Conservation (phyloP, 225 moss, liverwort and hornwort genomes). For the Anthoceros angustus region DNA sequence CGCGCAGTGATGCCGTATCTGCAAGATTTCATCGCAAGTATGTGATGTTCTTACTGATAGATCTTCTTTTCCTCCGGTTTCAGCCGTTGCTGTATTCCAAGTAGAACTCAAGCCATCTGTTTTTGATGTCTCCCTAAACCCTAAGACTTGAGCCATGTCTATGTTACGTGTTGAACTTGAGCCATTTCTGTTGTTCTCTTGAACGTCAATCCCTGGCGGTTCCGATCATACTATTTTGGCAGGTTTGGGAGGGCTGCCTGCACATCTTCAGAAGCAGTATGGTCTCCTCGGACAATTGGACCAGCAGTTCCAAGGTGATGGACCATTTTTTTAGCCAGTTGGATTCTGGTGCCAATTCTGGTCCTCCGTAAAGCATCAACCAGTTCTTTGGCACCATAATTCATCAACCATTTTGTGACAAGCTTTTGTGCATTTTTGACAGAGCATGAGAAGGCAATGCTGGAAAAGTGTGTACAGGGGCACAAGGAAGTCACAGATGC, state of each 20-base stretch:
- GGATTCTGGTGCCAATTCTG: conserved; percentile 17
- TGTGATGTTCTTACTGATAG: not conserved
- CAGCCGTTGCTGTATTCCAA: too few species aligned
- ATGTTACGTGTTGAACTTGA: too few species aligned
- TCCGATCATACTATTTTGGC: too few species aligned
- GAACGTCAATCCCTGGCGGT: too few species aligned
- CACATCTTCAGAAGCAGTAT: conserved; percentile 42
- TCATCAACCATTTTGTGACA: not conserved
- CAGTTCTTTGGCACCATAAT: too few species aligned
- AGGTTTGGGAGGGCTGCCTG: conserved; percentile 47
- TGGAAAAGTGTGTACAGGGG: conserved; percentile 30
- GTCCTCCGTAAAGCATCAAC: not conserved
- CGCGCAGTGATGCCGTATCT: conserved; percentile 36
- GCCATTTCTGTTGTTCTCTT: too few species aligned
- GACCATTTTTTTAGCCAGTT: conserved; percentile 37
- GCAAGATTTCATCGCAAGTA: conserved; percentile 48
- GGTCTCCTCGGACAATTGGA: too few species aligned
- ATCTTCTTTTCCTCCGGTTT: not conserved
- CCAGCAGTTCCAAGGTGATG: too few species aligned
- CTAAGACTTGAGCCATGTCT: too few species aligned
- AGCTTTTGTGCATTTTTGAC: conserved; percentile 4
- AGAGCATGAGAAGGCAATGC: conserved; percentile 56
- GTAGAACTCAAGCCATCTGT: too few species aligned
- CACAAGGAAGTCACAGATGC: conserved; percentile 38
- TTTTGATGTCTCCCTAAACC: too few species aligned